These are phyloP conservation scores for Talinum fruticosum DNA, from an alignment of 148 eudicot genomes.

Conservation along the genomic window DNA sequence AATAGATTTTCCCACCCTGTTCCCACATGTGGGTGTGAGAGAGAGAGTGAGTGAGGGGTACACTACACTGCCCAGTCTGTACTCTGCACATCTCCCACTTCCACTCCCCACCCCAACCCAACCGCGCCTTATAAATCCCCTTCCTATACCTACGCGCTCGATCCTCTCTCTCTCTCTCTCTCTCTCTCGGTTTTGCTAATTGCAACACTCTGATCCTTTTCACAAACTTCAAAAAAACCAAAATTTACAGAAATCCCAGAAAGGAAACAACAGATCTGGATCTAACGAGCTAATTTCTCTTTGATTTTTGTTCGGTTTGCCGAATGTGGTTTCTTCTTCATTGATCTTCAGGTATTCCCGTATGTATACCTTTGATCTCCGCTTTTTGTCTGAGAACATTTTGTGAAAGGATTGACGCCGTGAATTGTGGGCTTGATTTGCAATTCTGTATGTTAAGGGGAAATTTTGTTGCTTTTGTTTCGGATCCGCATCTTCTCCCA, in stretches of 20 bases:
- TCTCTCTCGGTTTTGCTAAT: neutral
- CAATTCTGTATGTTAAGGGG: neutral
- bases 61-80: neutral
- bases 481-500: neutral
- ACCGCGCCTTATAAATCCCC: slow-evolving; percentile 23
- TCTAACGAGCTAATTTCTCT: neutral
- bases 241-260: neutral
- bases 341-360: slow-evolving; percentile 12
- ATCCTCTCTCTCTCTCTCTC: neutral
- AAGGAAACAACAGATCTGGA: slow-evolving; percentile 13
- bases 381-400: neutral
- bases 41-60: slow-evolving; percentile 8
- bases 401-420: neutral
- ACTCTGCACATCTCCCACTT: neutral
- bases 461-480: neutral
- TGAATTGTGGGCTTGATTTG: slow-evolving; percentile 5
- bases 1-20: neutral
- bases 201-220: neutral
- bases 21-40: slow-evolving; percentile 4
- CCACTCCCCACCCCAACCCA: neutral
- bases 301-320: neutral
- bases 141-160: slow-evolving; percentile 1
- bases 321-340: slow-evolving; percentile 1
- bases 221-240: neutral
- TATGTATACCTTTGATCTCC: neutral